A percentile compares a stretch with the other conserved stretches of the same genome.
These are phyloP conservation scores for Climacium dendroides DNA, from an alignment of 225 moss, liverwort and hornwort species.

Conservation along the genomic window DNA sequence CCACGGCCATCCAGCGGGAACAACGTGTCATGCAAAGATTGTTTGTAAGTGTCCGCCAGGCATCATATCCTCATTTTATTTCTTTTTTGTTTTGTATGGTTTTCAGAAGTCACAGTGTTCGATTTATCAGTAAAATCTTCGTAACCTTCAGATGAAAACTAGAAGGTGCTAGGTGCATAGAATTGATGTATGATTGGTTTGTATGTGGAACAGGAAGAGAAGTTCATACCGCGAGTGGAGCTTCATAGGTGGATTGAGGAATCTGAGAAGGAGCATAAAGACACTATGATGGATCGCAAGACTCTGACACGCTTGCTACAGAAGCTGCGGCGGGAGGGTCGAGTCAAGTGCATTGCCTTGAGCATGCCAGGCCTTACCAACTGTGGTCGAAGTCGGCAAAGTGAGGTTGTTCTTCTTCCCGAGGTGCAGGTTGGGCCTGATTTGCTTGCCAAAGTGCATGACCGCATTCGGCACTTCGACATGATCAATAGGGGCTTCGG, in stretches of 20 bases:
- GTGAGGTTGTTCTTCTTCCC: slow-evolving; percentile 83
- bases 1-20: slow-evolving; percentile 82
- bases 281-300: slow-evolving; percentile 93
- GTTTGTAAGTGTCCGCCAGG: slow-evolving; percentile 30
- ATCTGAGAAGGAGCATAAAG: slow-evolving; percentile 67
- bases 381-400: slow-evolving; percentile 81
- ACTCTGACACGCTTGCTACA: slow-evolving; percentile 84
- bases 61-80: neutral
- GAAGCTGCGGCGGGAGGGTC: slow-evolving; percentile 72
- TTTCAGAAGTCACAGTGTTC: neutral
- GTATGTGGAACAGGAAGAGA: slow-evolving; percentile 69
- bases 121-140: neutral
- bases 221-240: slow-evolving; percentile 83
- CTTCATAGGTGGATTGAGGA: slow-evolving; percentile 98
- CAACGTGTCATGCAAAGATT: slow-evolving; percentile 83
- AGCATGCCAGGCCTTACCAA: slow-evolving; percentile 97
- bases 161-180: neutral
- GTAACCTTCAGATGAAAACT: neutral
- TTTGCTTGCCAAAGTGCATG: slow-evolving; percentile 72
- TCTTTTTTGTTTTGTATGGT: neutral
- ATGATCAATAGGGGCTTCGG: slow-evolving; percentile 84
- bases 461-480: slow-evolving; percentile 83
- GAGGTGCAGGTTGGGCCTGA: slow-evolving; percentile 65
- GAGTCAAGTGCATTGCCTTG: slow-evolving; percentile 80
- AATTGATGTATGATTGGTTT: neutral